phyloP scores from a whole-genome alignment of 768 basidiomycete species.

The Asterophora lycoperdoides region DNA sequence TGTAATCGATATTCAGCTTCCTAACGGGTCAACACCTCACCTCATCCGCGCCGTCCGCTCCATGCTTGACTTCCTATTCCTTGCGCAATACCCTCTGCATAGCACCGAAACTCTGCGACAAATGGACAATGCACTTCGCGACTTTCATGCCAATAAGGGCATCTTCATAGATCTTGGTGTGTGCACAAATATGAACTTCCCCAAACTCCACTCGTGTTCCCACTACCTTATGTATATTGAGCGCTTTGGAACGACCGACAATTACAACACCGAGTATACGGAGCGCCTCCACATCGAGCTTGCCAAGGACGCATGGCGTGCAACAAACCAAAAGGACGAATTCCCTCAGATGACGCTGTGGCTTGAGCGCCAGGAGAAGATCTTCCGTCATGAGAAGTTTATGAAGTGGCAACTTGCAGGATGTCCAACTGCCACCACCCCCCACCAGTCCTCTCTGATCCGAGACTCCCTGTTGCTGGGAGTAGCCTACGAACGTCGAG shows the following conservation, averaged over 20 bases:
- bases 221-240: constrained; percentile 33
- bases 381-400: constrained; percentile 20
- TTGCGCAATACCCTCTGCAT: constrained; percentile 33
- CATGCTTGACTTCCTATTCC: constrained; percentile 36
- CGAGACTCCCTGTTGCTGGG: too few species aligned
- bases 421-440: constrained; percentile 9
- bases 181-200: constrained; percentile 31
- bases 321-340: constrained; percentile 33
- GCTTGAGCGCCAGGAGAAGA: constrained; percentile 19
- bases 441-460: too few species aligned
- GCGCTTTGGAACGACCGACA: too few species aligned
- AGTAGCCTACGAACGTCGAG: too few species aligned
- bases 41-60: constrained; percentile 27
- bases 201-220: constrained; percentile 34
- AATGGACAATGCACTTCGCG: constrained; percentile 22
- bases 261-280: too few species aligned
- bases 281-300: too few species aligned
- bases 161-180: constrained; percentile 32
- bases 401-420: constrained; percentile 18
- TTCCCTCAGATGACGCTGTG: constrained; percentile 36
- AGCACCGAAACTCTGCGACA: constrained; percentile 21
- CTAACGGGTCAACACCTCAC: constrained; percentile 6
- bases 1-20: constrained; percentile 21
- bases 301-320: too few species aligned
- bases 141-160: constrained; percentile 35